A percentile compares a stretch with the other conserved stretches of the same genome.
Conservation (phyloP, 345 rosid species). For the Lepidium didymum region DNA sequence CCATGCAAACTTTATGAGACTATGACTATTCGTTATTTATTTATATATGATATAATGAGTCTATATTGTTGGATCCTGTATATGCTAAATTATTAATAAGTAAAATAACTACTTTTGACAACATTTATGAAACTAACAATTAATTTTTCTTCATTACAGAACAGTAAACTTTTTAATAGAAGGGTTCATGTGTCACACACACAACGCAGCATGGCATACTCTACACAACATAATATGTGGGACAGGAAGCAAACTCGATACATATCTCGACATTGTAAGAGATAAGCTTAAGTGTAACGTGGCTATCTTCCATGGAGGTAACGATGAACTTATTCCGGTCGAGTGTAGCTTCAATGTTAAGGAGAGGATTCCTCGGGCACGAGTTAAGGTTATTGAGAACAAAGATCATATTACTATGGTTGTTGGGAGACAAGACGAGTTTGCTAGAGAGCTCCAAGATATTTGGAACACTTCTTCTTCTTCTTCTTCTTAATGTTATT, state of each 20-base stretch:
- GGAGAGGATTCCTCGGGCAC: constrained; percentile 57
- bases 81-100: not conserved
- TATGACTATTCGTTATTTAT: too few species aligned
- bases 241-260: constrained; percentile 71
- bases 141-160: constrained; percentile 31
- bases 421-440: constrained; percentile 72
- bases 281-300: constrained; percentile 62
- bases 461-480: constrained; percentile 50
- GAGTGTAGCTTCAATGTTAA: constrained; percentile 79
- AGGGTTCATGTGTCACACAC: constrained; percentile 94
- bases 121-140: not conserved
- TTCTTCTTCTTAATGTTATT: not conserved
- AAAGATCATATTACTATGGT: constrained; percentile 92
- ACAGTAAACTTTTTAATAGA: constrained; percentile 71
- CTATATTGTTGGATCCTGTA: not conserved
- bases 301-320: constrained; percentile 62
- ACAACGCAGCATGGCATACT: constrained; percentile 94
- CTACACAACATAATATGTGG: constrained; percentile 96
- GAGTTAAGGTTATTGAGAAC: constrained; percentile 53
- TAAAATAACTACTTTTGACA: not conserved
- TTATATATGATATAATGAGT: too few species aligned
- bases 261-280: constrained; percentile 58
- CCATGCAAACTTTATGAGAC: too few species aligned
- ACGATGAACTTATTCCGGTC: constrained; percentile 78
- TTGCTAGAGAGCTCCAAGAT: constrained; percentile 73